Evolutionary conservation across 495 filamentous ascomycete genomes (phyloP).

Genomic region (Hyaloscypha bicolor): DNA sequence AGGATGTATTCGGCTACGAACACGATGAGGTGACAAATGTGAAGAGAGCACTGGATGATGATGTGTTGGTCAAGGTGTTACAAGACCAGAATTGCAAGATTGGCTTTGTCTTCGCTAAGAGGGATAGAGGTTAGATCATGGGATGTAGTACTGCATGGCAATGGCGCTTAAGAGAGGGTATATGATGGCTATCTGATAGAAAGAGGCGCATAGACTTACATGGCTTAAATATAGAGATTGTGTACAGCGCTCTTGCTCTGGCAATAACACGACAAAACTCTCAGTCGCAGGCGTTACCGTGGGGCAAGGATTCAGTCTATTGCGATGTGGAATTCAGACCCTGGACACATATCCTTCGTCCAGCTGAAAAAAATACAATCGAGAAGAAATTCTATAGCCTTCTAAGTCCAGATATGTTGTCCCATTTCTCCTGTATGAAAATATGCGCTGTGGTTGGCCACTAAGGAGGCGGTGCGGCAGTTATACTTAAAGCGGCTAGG

Average conservation of each 20-base stretch:
- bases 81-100: conserved; percentile 62
- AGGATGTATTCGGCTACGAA: conserved; percentile 33
- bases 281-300: background rate
- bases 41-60: conserved; percentile 57
- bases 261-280: background rate
- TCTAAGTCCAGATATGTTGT: background rate
- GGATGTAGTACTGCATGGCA: conserved; percentile 10
- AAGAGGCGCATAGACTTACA: background rate
- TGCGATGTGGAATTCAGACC: background rate
- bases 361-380: background rate
- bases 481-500: background rate
- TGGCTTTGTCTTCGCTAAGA: conserved; percentile 70
- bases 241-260: background rate
- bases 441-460: background rate
- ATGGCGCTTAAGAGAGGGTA: conserved; percentile 7
- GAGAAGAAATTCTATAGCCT: background rate
- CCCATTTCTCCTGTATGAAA: background rate
- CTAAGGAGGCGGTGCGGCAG: background rate
- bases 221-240: background rate
- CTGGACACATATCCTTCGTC: background rate
- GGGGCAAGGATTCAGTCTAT: background rate
- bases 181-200: conserved; percentile 3
- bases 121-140: conserved; percentile 16
- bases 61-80: conserved; percentile 61
- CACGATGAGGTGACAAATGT: conserved; percentile 43